Base-by-base conservation (phyloP, 371 early-diverging fungal species). In the Coemansia sp. region DNA sequence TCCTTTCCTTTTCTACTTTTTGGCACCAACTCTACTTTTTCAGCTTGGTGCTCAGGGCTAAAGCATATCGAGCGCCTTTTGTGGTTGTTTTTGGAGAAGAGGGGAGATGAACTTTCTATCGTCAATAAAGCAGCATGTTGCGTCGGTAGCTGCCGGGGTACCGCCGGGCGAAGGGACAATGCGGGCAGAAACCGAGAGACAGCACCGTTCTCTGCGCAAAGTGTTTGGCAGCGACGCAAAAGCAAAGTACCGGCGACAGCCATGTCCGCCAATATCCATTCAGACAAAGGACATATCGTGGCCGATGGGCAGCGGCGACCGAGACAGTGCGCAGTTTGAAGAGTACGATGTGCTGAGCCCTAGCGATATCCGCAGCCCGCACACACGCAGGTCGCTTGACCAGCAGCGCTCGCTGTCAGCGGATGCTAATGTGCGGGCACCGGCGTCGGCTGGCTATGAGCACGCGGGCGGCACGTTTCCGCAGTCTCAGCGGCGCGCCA, bases 211-310 rank as follows among this genome's bases (percentile, higher is more conserved):
- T 4, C 30, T 70, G 30, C 71, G 71, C 56, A 55, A 30, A 9
- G 66, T 52, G 12, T 44, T 70, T 20, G 40, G 65, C 6, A 48
- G 64, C 52, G 58, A 59, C 30, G 5, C 67, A 42, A 59, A 55
- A 52, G 52, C 71, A 54, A 66, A 63, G 60, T 39, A 52, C 44
- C 40, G 51, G 33, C 63, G 64, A 52, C 67, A 66, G 64, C 72
- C 72, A 44, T 71, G 71, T 28, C 75, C 75, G 56, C 64, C 71
- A 30, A 70, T 75, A 53, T 58, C 71, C 20, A 60, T 75, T 16
- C 64, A 67, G 25, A 75, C 75, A 8, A 71, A 62, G 40, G 71
- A 75, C 20, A 75, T 75, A 67, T 75, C 75, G n/a, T 67, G 71
- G 71, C 75, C 75, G 3, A 55, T 75, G 57, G 75, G 71, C 18